Evolutionary conservation across 176 grass and related monocot genomes (phyloP).

Genomic region (Triticum urartu): DNA sequence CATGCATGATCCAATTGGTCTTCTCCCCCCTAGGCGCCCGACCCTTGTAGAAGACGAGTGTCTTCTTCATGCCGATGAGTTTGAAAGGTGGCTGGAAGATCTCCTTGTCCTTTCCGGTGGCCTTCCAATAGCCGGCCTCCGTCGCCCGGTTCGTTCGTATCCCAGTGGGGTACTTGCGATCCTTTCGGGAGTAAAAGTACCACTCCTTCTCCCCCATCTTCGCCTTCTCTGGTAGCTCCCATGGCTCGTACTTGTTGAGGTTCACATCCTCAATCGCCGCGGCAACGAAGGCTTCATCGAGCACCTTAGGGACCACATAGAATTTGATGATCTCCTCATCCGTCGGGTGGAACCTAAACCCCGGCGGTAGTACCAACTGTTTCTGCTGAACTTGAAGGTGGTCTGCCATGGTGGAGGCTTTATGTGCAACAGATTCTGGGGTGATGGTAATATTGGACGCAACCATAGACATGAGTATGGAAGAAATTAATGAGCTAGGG

Average conservation of each 20-base stretch:
- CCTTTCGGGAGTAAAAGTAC: constrained; percentile 60
- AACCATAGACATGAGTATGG: neutral
- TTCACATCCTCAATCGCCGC: constrained; percentile 47
- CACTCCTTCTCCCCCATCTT: constrained; percentile 59
- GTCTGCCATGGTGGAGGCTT: constrained; percentile 27
- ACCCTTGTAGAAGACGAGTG: constrained; percentile 56
- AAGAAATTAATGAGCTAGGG: neutral
- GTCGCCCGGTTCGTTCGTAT: constrained; percentile 50
- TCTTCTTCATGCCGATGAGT: constrained; percentile 65
- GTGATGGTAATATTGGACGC: neutral
- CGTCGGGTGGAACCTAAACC: constrained; percentile 60
- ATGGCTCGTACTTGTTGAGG: constrained; percentile 68
- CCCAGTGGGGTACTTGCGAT: constrained; percentile 57
- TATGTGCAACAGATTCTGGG: neutral
- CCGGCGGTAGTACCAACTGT: constrained; percentile 36
- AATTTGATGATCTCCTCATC: constrained; percentile 66
- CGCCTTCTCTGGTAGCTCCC: constrained; percentile 58
- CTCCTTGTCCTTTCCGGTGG: constrained; percentile 62
- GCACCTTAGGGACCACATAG: constrained; percentile 59
- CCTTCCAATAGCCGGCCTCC: constrained; percentile 48
- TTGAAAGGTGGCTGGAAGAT: neutral
- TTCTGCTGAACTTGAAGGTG: neutral
- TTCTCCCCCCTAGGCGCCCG: constrained; percentile 50
- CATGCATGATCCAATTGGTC: constrained; percentile 64
- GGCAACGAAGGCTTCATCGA: constrained; percentile 22